Evolutionary conservation across 2,329 filamentous ascomycete genomes (phyloP).

Genomic region (Fusarium sp.): DNA sequence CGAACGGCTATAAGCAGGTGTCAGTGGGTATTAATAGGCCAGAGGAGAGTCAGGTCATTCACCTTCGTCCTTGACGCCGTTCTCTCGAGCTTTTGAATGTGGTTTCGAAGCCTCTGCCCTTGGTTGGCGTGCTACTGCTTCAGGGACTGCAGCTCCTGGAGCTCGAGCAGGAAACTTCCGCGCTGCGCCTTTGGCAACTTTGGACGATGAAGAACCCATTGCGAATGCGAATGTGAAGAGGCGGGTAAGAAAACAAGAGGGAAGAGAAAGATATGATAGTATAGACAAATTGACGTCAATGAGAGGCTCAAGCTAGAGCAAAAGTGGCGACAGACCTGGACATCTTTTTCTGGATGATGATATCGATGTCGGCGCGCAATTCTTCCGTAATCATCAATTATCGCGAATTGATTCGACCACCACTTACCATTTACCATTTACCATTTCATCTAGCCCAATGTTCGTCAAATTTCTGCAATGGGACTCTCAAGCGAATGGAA

Average conservation of each 20-base stretch:
- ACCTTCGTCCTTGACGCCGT: conserved; percentile 43
- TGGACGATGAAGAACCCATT: conserved; percentile 63
- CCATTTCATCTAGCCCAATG: neutral
- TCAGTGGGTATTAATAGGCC: conserved; percentile 20
- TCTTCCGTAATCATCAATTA: conserved; percentile 40
- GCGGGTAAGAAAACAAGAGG: neutral
- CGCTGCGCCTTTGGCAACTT: conserved; percentile 56
- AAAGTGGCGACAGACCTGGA: conserved; percentile 14
- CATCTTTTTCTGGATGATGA: conserved; percentile 37
- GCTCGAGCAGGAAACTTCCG: conserved; percentile 62
- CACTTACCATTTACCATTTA: neutral
- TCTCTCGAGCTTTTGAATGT: conserved; percentile 25
- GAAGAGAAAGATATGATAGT: neutral
- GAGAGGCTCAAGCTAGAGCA: conserved; percentile 1
- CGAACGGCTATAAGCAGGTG: conserved; percentile 53
- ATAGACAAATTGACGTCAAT: conserved; percentile 4
- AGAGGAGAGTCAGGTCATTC: neutral
- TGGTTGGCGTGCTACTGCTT: conserved; percentile 35
- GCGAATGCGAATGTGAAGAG: neutral
- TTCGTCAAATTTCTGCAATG: neutral
- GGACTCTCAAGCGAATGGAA: neutral
- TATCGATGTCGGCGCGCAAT: conserved; percentile 42
- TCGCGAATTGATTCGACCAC: neutral
- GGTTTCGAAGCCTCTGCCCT: conserved; percentile 31
- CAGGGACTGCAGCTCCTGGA: conserved; percentile 43